phyloP scores from a whole-genome alignment of 306 rosid genomes.

The Lathyrus sativus region DNA sequence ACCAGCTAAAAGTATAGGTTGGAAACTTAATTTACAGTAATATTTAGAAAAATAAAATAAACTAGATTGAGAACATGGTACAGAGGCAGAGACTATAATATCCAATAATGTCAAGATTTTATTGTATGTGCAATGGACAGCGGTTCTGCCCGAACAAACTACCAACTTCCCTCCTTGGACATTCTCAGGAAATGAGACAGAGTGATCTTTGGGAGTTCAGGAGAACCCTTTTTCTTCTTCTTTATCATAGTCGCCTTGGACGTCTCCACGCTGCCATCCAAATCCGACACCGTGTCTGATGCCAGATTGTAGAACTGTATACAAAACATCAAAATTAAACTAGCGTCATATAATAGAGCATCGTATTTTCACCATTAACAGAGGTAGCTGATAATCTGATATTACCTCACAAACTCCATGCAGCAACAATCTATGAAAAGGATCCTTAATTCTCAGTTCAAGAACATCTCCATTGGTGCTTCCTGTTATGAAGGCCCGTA shows the following conservation, averaged over 20 bases:
- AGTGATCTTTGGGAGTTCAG: slow-evolving; percentile 61
- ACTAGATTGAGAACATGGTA: slow-evolving; percentile 36
- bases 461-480: slow-evolving; percentile 55
- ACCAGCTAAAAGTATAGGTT: slow-evolving; percentile 33
- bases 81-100: slow-evolving; percentile 1
- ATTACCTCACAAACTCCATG: slow-evolving; percentile 98
- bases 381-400: slow-evolving; percentile 16
- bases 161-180: slow-evolving; percentile 91
- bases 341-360: slow-evolving; percentile 2
- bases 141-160: slow-evolving; percentile 38
- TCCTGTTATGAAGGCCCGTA: slow-evolving; percentile 58
- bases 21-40: slow-evolving; percentile 38
- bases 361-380: slow-evolving; percentile 15
- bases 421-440: slow-evolving; percentile 78
- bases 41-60: slow-evolving; percentile 12
- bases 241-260: slow-evolving; percentile 68
- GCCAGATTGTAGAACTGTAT: slow-evolving; percentile 80
- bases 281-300: slow-evolving; percentile 57
- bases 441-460: slow-evolving; percentile 66
- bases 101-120: slow-evolving; percentile 27
- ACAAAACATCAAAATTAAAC: slow-evolving; percentile 29
- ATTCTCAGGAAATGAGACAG: slow-evolving; percentile 75
- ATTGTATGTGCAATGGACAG: slow-evolving; percentile 34
- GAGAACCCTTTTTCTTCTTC: slow-evolving; percentile 58
- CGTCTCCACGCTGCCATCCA: slow-evolving; percentile 39